Conservation (phyloP, 805 yeast genomes). For the Schwanniomyces occidentalis region DNA sequence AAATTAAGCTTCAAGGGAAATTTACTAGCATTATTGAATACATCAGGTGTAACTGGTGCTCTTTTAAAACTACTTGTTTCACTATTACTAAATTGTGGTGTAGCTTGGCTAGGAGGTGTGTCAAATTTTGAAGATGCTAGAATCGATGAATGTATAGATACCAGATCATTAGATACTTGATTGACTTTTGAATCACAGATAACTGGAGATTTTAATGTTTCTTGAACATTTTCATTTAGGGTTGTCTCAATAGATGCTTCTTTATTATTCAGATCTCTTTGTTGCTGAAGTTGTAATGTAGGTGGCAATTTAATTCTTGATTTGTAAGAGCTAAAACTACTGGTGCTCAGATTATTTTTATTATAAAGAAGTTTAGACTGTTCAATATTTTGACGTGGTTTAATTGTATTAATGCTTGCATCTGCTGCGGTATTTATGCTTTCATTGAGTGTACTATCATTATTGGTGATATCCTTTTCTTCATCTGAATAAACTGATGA, state of each 20-base stretch:
- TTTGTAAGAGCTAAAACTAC: conserved; percentile 29
- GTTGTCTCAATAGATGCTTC: not conserved
- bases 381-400: not conserved
- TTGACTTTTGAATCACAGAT: no score
- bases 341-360: conserved; percentile 17
- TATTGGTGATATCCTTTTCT: not conserved
- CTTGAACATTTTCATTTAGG: no score
- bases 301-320: conserved; percentile 35
- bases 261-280: not conserved
- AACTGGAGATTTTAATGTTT: no score
- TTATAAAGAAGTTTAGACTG: not conserved
- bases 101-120: no score
- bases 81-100: not conserved
- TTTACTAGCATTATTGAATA: conserved; percentile 1
- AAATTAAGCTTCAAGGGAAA: no score
- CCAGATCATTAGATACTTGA: no score
- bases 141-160: no score
- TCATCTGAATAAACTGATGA: conserved; percentile 22
- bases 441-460: not conserved
- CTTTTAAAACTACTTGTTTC: no score
- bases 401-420: not conserved
- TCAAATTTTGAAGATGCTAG: no score
- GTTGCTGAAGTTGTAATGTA: conserved; percentile 19
- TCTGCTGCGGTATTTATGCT: conserved; percentile 1
- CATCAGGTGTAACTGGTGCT: conserved; percentile 4